These are phyloP conservation scores for Saccharomyces hybrid DNA, from an alignment of 1,139 yeast genomes.

Conservation along the genomic window DNA sequence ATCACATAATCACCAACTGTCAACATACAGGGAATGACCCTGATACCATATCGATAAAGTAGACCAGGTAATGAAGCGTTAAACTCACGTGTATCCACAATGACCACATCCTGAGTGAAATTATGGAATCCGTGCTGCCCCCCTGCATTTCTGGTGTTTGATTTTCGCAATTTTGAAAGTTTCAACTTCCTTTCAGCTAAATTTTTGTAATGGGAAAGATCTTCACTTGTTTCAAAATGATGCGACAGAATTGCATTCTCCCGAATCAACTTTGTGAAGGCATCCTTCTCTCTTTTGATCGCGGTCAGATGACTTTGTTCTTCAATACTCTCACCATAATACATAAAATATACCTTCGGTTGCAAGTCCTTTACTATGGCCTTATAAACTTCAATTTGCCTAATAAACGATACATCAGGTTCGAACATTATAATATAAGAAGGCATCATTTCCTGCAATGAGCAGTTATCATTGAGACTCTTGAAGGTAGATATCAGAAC, in stretches of 20 bases:
- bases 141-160: constrained; percentile 79
- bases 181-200: constrained; percentile 31
- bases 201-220: constrained; percentile 38
- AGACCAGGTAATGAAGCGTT: constrained; percentile 81
- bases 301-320: constrained; percentile 72
- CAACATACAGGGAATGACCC: constrained; percentile 77
- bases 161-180: constrained; percentile 32
- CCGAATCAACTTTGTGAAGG: constrained; percentile 74
- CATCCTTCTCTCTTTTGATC: constrained; percentile 81
- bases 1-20: constrained; percentile 90
- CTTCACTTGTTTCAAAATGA: constrained; percentile 59
- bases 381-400: constrained; percentile 77
- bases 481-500: constrained; percentile 55
- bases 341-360: constrained; percentile 71
- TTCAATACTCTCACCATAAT: constrained; percentile 84
- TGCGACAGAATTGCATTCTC: constrained; percentile 79
- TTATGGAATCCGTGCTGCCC: constrained; percentile 52
- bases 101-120: constrained; percentile 48
- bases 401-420: constrained; percentile 72
- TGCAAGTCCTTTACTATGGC: constrained; percentile 50
- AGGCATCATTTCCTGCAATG: constrained; percentile 67
- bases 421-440: constrained; percentile 80
- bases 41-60: constrained; percentile 64
- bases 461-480: constrained; percentile 44
- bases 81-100: constrained; percentile 93